phyloP scores from a whole-genome alignment of 768 basidiomycete genomes.

The Albatrellus ellisii region DNA sequence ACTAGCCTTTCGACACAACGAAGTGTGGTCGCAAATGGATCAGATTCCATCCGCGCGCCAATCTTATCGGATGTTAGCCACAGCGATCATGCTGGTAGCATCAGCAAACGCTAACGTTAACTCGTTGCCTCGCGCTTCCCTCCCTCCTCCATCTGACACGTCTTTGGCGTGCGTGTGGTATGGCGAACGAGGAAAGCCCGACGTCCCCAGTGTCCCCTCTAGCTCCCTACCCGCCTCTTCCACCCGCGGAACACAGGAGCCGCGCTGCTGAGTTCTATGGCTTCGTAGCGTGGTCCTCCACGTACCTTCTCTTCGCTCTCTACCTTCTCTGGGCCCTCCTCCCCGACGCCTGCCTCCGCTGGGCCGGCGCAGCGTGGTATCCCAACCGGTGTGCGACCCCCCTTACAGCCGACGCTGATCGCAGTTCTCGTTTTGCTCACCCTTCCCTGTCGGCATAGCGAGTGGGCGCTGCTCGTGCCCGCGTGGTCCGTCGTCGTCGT shows the following conservation, averaged over 20 bases:
- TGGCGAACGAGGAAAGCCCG: neutral
- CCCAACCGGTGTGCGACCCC: constrained; percentile 53
- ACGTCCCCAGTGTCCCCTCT: constrained; percentile 30
- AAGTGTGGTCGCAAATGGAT: too few relatives aligned
- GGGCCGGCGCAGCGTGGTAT: constrained; percentile 70
- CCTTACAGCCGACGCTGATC: neutral
- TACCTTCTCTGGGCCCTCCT: constrained; percentile 75
- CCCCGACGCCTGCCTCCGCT: constrained; percentile 55
- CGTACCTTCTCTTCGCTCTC: constrained; percentile 52
- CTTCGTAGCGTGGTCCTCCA: constrained; percentile 78
- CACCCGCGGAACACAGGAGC: constrained; percentile 35
- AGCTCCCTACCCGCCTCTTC: constrained; percentile 30
- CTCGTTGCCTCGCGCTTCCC: too few relatives aligned
- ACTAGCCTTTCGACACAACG: too few relatives aligned
- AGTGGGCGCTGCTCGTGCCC: constrained; percentile 78
- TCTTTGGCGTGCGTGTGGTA: too few relatives aligned
- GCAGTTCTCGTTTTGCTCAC: too few relatives aligned
- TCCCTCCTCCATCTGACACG: too few relatives aligned
- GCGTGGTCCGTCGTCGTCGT: constrained; percentile 61
- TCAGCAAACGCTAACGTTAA: too few relatives aligned
- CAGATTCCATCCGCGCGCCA: too few relatives aligned
- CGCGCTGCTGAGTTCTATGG: constrained; percentile 81
- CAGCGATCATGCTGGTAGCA: too few relatives aligned
- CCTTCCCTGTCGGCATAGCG: constrained; percentile 27
- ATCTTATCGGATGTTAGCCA: too few relatives aligned